These are phyloP conservation scores for Abeoforma whisleri DNA, from an alignment of 78 protist species.

Conservation along the genomic window DNA sequence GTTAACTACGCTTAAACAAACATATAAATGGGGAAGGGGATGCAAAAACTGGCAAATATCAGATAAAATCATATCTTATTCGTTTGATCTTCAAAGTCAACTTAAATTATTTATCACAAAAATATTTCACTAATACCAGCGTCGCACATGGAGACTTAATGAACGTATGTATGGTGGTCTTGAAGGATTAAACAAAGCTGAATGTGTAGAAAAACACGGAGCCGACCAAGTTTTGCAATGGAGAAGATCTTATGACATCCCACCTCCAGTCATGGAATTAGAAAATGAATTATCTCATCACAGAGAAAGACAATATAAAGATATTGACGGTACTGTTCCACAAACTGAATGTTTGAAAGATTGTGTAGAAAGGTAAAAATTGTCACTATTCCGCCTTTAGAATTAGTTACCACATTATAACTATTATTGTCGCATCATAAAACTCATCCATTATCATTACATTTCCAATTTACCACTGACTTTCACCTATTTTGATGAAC, in stretches of 20 bases:
- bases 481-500: too few species aligned
- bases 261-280: conserved; percentile 71
- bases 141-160: conserved; percentile 71
- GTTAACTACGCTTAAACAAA: too few species aligned
- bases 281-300: conserved; percentile 7
- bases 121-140: too few species aligned
- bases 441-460: too few species aligned
- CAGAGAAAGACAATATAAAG: conserved; percentile 58
- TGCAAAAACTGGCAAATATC: too few species aligned
- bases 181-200: conserved; percentile 77
- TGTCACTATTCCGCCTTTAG: background rate
- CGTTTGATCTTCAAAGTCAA: too few species aligned
- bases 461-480: too few species aligned
- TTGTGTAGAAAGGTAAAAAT: background rate
- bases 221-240: conserved; percentile 63
- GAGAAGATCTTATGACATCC: conserved; percentile 74
- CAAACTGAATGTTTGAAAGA: conserved; percentile 46
- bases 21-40: too few species aligned
- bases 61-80: too few species aligned
- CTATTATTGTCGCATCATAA: too few species aligned
- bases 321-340: conserved; percentile 51
- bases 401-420: background rate
- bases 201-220: conserved; percentile 78
- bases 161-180: conserved; percentile 87
- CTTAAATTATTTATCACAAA: too few species aligned